phyloP scores from a whole-genome alignment of 306 rosid genomes.

The Prunus mira region DNA sequence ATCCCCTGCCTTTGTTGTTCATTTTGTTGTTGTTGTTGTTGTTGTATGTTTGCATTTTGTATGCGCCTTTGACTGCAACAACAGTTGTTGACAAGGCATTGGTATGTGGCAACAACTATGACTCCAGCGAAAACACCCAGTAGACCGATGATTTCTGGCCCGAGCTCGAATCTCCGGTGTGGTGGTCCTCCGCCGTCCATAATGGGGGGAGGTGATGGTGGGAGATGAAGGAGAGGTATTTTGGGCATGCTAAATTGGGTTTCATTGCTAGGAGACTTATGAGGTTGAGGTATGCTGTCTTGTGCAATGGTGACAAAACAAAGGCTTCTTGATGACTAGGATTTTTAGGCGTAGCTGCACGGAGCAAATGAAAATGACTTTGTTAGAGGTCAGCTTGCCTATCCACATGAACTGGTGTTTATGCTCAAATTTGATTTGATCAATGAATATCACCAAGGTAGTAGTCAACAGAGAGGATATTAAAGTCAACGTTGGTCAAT shows the following conservation, averaged over 20 bases:
- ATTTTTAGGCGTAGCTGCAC: slow-evolving; percentile 6
- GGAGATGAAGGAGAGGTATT: neutral
- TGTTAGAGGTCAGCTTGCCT: no score
- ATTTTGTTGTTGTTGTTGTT: no score
- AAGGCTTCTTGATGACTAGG: neutral
- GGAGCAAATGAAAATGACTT: neutral
- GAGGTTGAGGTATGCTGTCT: neutral
- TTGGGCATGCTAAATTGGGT: neutral
- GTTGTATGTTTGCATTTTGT: neutral
- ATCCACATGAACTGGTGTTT: no score
- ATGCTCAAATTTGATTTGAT: no score
- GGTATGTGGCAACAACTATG: neutral
- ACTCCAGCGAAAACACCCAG: slow-evolving; percentile 16
- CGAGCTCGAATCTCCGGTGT: neutral
- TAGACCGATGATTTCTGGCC: slow-evolving; percentile 9
- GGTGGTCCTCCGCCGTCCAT: slow-evolving; percentile 7
- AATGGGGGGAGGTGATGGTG: neutral
- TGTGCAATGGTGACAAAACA: slow-evolving; percentile 11
- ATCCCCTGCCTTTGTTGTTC: neutral
- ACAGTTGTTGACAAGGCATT: neutral
- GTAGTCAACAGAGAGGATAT: no score
- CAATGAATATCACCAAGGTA: no score
- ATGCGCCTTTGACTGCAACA: slow-evolving; percentile 16
- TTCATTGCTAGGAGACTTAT: neutral
- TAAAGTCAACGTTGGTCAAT: no score